Evolutionary conservation across 192 early-diverging fungal genomes (phyloP), one percentile per base, ranked within the genome.

Genomic region (Radiomyces spectabilis): DNA sequence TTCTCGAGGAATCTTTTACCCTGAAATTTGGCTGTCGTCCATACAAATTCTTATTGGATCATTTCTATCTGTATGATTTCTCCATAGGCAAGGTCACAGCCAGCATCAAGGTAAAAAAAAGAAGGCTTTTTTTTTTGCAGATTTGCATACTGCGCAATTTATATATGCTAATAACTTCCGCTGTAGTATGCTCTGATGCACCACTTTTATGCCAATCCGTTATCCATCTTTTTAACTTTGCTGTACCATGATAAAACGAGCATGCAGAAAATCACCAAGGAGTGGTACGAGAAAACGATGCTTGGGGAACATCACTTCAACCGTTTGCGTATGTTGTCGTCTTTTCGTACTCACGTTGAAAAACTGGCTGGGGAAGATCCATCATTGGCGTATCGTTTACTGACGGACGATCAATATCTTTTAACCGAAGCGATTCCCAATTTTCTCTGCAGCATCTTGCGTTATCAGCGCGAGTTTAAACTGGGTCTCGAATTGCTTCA

Each of bases 121-220:
- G 13, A 12, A 6, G 24, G 8, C 8, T 34, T 32, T 19, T 5
- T 5, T 42, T 8, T 37, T 52, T 31, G 37, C 3, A 24, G 3
- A 55, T 16, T n/a, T 41, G 26, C 33, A 9, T 26, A 33, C 50
- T 50, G 13, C 4, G 22, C 26, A 34, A 9, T 2, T 37, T 30
- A 30, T n/a, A n/a, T n/a, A n/a, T n/a, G n/a, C n/a, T n/a, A n/a
- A n/a, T n/a, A n/a, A n/a, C n/a, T n/a, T n/a, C n/a, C n/a, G n/a
- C n/a, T n/a, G 24, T 68, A 94, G 80, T 94, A 88, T 63, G 80
- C 87, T 0, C 59, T 85, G 13, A 92, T 93, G 90, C 85, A 89
- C 55, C 83, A 91, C 59, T 96, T 79, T 55, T 94, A 87, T 53
- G 75, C 83, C 0, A 92, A 91, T 59, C 89, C 93, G 2, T 78